Evolutionary conservation across 108 stramenopile species (phyloP).

Genomic region (Cyclostephanos tholiformis): DNA sequence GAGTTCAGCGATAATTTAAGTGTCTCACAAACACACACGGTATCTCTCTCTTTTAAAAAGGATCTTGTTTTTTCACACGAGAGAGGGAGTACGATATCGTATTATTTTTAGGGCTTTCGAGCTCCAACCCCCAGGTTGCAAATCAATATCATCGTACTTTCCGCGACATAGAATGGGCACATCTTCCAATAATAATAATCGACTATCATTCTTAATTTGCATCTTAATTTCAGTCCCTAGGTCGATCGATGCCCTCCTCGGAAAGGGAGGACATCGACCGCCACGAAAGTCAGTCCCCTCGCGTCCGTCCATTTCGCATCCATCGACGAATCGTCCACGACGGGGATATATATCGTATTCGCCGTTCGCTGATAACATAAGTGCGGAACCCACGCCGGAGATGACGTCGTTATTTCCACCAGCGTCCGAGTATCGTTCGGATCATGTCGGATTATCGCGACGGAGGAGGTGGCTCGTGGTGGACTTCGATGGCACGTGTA

Average conservation of each 20-base stretch:
- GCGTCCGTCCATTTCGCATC: background rate
- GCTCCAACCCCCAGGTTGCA: no score
- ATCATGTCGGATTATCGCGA: slow-evolving; percentile 17
- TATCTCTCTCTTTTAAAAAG: no score
- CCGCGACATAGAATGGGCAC: background rate
- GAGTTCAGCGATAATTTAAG: no score
- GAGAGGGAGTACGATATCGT: no score
- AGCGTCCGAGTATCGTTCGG: slow-evolving; percentile 22
- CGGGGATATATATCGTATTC: background rate
- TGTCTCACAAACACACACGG: no score
- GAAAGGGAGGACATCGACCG: background rate
- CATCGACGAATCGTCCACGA: background rate
- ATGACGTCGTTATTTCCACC: slow-evolving; percentile 13
- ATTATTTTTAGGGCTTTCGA: no score
- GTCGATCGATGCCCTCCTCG: background rate
- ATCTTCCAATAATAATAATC: background rate
- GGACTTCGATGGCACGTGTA: slow-evolving; percentile 65
- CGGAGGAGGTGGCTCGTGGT: slow-evolving; percentile 51
- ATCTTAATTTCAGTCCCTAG: background rate
- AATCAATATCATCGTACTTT: no score
- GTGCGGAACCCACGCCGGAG: background rate
- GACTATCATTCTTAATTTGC: background rate
- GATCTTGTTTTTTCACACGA: no score
- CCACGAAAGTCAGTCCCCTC: background rate
- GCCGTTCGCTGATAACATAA: background rate